Percentiles rank a stretch among this genome's conserved stretches.
Conservation (phyloP, 2,329 filamentous ascomycete species). For the Penicillium sp. region DNA sequence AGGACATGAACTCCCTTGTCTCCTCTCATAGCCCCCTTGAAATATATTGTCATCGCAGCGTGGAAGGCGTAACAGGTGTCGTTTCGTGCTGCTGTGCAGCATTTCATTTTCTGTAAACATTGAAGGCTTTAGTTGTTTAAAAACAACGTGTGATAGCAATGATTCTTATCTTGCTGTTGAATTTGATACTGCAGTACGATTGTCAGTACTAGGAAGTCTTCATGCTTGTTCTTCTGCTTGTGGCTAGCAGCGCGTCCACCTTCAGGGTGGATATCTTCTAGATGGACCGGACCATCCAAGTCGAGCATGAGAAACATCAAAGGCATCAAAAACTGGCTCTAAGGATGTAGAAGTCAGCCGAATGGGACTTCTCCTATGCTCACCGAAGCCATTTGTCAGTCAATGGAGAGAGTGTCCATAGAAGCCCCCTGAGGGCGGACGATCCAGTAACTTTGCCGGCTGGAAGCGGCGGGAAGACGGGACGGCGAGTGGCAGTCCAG, state of each 20-base stretch:
- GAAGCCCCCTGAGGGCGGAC: neutral
- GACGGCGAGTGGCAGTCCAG: slow-evolving; percentile 10
- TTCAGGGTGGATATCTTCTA: neutral
- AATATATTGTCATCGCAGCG: neutral
- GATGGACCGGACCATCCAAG: neutral
- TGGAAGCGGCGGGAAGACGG: slow-evolving; percentile 12
- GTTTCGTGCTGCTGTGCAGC: neutral
- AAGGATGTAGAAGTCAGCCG: neutral
- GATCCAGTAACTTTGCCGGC: slow-evolving; percentile 3
- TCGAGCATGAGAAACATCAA: neutral
- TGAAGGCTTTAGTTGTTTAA: neutral
- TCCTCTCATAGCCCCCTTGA: neutral
- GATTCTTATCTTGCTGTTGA: neutral
- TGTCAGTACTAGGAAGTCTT: neutral
- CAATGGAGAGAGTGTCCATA: neutral
- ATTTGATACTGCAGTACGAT: neutral
- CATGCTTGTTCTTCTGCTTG: neutral
- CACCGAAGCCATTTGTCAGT: neutral
- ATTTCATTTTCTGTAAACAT: neutral
- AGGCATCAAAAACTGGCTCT: no score
- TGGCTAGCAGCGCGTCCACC: neutral
- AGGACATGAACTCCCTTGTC: neutral
- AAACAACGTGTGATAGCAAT: neutral
- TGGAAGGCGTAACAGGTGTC: neutral
- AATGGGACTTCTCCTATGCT: neutral